phyloP scores from a whole-genome alignment of 2,329 filamentous ascomycete genomes.

The Pseudopithomyces chartarum region DNA sequence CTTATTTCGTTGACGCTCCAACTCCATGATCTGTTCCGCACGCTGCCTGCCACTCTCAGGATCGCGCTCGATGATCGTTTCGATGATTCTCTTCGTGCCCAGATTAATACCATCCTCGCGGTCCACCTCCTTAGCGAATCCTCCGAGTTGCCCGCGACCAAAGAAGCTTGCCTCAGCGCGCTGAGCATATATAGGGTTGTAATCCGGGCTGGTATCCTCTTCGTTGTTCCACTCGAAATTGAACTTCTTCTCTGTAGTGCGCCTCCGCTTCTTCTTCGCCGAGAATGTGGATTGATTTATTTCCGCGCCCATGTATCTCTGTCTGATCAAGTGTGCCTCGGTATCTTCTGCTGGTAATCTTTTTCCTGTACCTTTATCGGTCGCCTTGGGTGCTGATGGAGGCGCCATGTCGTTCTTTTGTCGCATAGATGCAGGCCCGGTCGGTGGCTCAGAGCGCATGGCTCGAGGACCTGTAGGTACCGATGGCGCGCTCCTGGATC shows the following conservation, averaged over 20 bases:
- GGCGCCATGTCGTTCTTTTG: conserved; percentile 57
- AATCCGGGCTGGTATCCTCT: conserved; percentile 86
- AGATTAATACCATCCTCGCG: conserved; percentile 47
- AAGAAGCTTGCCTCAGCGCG: conserved; percentile 71
- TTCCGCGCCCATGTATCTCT: conserved; percentile 90
- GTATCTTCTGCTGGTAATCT: conserved; percentile 59
- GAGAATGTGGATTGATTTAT: conserved; percentile 87
- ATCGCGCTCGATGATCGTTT: conserved; percentile 75
- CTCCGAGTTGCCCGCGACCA: conserved; percentile 69
- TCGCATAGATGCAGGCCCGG: conserved; percentile 59
- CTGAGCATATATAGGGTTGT: conserved; percentile 79
- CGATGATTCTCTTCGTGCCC: conserved; percentile 62
- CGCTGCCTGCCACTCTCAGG: conserved; percentile 75
- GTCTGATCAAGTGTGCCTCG: conserved; percentile 74
- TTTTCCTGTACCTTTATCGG: conserved; percentile 36
- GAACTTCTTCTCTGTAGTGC: conserved; percentile 95
- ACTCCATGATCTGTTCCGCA: conserved; percentile 80
- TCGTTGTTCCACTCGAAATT: conserved; percentile 98
- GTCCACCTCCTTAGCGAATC: conserved; percentile 64
- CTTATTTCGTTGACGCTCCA: conserved; percentile 78
- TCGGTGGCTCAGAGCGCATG: conserved; percentile 60
- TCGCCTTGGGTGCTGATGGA: conserved; percentile 52
- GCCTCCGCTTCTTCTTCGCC: conserved; percentile 91
- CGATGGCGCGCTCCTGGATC: neutral
- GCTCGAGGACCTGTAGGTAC: conserved; percentile 76